Base-by-base conservation (phyloP, 768 basidiomycete species). In the Phallus indusiatus region DNA sequence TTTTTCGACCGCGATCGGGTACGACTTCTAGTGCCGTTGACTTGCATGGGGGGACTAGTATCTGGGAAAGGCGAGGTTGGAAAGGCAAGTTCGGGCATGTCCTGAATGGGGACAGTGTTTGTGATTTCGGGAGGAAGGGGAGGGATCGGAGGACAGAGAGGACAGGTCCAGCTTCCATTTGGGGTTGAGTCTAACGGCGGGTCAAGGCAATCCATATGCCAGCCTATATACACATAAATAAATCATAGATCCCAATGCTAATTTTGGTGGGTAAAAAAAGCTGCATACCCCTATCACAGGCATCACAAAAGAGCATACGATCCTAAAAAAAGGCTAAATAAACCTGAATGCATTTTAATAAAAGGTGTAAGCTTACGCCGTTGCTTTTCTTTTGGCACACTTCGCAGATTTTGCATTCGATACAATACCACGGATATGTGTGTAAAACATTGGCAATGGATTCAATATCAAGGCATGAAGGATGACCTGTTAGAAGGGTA, bases 321-420 rank as follows among this genome's bases (percentile, higher is more conserved):
- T 79, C 83, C 90, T 94, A 67, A 12, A 54, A 71, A 63, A 70
- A 67, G 55, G 28, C 2, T n/a, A 60, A 16, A 52, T 20, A 53
- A 34, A 33, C 24, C 37, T 28, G 63, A 60, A 37, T 42, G 61
- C 58, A 46, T 50, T 64, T 51, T 57, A 56, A 63, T 59, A 56
- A 35, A 35, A 62, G 54, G n/a, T 55, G 24, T 47, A 18, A 33
- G 2, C 76, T 91, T 73, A 95, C 94, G 71, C 94, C 92, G 71
- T 92, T 87, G 20, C 88, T 90, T 68, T 94, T 93, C 66, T 83
- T 74, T 49, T 79, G 72, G 68, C 94, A 97, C 58, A 91, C 75
- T 73, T 94, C 90, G 69, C 94, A 98, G 59, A 76, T 84, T 75
- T 95, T 96, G 75, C 94, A 96, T 64, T 94, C 90, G 36, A 84